Base-by-base conservation (phyloP, 2,329 filamentous ascomycete species). In the Colletotrichum aenigma region DNA sequence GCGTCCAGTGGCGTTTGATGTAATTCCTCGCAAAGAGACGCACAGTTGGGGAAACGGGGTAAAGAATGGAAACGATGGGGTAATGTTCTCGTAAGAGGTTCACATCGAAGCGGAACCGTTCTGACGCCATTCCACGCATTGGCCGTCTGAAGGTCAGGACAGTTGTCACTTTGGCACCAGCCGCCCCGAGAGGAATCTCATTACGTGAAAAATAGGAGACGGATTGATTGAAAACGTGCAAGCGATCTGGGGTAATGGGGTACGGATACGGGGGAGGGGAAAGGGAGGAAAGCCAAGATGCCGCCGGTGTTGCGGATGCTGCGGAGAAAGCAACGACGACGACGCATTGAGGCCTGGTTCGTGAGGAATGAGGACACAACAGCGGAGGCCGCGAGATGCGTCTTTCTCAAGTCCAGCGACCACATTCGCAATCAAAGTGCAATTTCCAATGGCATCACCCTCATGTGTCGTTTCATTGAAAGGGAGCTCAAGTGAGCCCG, bases 81-180 rank as follows among this genome's bases (percentile, higher is more conserved):
- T 68, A 75, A 75, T 56, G 36, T 21, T 75, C 70, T 68, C 70
- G 73, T 73, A 73, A 75, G 24, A 73, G 73, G 8, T 73, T 75
- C 24, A 21, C 55, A 67, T 73, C 34, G 36, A 7, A 12, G 55
- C 70, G 38, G 69, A 64, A 73, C 73, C 61, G 43, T 32, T 34
- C 38, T 68, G 43, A 64, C 56, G 38, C 64, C 56, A 60, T 68
- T 16, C 5, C 18, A 72, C 68, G 69, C 72, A 55, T 38, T 66
- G 61, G n/a, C 72, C 68, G 30, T 34, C 52, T 15, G 24, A 21
- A 21, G 30, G 18, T 10, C 69, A 55, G 8, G 8, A 21, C 56
- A 18, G 6, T 52, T 16, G 16, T 28, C n/a, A 36, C 9, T 43
- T 48, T 48, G 18, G 38, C 18, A 48, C 72, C 72, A 52, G 38